Conservation (phyloP, 1,284 basidiomycete species). For the Ustilago curta region DNA sequence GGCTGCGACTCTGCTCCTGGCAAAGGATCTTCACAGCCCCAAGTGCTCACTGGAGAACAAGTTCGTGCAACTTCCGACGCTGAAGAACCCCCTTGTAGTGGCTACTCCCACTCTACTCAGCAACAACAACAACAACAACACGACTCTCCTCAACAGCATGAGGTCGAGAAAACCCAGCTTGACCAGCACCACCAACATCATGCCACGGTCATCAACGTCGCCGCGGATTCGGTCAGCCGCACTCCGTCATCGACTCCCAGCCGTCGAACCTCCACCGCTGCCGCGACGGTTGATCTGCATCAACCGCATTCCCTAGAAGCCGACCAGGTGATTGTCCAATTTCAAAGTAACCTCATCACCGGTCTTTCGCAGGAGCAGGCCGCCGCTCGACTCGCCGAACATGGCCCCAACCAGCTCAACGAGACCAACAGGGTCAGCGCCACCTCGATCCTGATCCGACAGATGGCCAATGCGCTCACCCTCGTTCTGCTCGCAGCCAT, state of each 20-base stretch:
- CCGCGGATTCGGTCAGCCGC: conserved; percentile 18
- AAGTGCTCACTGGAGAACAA: conserved; percentile 37
- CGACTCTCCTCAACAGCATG: conserved; percentile 18
- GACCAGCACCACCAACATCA: conserved; percentile 33
- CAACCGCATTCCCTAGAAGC: conserved; percentile 61
- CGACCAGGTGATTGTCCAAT: conserved; percentile 41
- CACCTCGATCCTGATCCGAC: conserved; percentile 59
- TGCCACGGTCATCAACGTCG: conserved; percentile 39
- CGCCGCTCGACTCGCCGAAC: conserved; percentile 28
- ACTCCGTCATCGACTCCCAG: conserved; percentile 30
- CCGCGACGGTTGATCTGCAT: conserved; percentile 57
- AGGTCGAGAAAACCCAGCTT: conserved; percentile 34
- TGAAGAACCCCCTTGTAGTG: conserved; percentile 61
- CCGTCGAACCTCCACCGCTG: conserved; percentile 52
- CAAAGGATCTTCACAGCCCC: conserved; percentile 56
- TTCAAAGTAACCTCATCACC: conserved; percentile 43
- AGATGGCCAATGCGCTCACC: conserved; percentile 64
- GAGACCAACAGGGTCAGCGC: conserved; percentile 56
- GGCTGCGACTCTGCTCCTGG: conserved; percentile 52
- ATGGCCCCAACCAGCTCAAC: conserved; percentile 58
- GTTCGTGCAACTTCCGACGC: conserved; percentile 40
- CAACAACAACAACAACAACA: conserved; percentile 28
- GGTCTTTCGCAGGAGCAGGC: conserved; percentile 54
- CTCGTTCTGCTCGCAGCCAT: conserved; percentile 73
- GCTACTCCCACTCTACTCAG: conserved; percentile 47